Conservation (phyloP, 176 grass and related monocot species). For the Carex scoparia region DNA sequence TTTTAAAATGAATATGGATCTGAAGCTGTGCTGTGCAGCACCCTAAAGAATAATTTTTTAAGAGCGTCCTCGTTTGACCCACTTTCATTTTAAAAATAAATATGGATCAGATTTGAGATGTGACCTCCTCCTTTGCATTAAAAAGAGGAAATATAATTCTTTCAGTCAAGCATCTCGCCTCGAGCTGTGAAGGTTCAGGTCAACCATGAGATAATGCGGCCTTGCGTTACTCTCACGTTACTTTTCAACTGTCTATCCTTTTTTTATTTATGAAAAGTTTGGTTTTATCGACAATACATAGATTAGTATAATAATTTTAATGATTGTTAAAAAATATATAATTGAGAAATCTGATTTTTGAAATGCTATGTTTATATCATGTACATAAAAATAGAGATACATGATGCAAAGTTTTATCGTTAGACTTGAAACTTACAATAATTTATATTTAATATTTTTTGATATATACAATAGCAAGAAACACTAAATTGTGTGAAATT, state of each 20-base stretch:
- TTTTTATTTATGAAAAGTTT: too few species aligned
- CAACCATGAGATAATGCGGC: neutral
- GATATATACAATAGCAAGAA: too few species aligned
- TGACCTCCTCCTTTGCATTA: neutral
- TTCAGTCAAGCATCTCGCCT: neutral
- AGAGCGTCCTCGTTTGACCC: neutral
- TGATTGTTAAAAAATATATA: too few species aligned
- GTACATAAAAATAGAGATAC: too few species aligned
- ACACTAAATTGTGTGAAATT: too few species aligned
- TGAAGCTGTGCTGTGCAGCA: neutral
- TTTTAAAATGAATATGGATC: neutral
- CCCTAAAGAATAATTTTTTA: neutral
- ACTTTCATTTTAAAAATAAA: neutral
- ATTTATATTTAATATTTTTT: too few species aligned
- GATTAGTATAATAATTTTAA: too few species aligned
- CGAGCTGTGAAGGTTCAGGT: neutral
- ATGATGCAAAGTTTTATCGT: too few species aligned
- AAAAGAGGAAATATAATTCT: neutral
- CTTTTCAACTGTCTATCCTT: neutral
- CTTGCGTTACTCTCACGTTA: neutral
- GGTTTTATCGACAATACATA: too few species aligned
- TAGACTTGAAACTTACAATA: too few species aligned
- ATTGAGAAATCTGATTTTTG: too few species aligned
- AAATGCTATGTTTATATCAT: too few species aligned
- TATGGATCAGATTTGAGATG: neutral